Evolutionary conservation across 257 asterid genomes (phyloP).

Genomic region (Ehretia macrophylla): DNA sequence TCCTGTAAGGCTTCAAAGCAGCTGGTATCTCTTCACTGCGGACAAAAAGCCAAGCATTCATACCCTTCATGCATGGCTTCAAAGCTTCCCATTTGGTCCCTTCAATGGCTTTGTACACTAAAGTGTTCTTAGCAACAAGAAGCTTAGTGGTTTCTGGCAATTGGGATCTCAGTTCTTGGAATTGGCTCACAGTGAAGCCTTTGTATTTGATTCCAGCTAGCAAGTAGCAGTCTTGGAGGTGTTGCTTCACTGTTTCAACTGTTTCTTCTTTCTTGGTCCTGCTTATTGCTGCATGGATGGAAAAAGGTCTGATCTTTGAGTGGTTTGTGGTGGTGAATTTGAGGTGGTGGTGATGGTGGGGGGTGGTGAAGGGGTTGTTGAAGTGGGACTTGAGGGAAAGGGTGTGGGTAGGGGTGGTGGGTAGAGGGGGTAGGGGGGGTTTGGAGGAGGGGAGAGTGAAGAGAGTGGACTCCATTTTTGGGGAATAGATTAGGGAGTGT

Average conservation of each 20-base stretch:
- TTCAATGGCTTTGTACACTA: slow-evolving; percentile 80
- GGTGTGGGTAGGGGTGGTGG: slow-evolving; percentile 22
- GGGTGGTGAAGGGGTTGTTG: slow-evolving; percentile 41
- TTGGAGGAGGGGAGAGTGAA: slow-evolving; percentile 47
- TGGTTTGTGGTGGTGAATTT: slow-evolving; percentile 16
- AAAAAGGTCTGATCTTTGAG: slow-evolving; percentile 25
- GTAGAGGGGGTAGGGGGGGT: slow-evolving; percentile 16
- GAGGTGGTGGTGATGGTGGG: slow-evolving; percentile 28
- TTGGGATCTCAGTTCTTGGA: slow-evolving; percentile 66
- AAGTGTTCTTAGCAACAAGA: slow-evolving; percentile 83
- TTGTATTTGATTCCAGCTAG: slow-evolving; percentile 87
- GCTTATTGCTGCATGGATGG: slow-evolving; percentile 74
- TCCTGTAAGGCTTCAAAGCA: slow-evolving; percentile 81
- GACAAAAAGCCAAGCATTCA: slow-evolving; percentile 94
- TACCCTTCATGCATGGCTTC: slow-evolving; percentile 90
- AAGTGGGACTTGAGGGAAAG: slow-evolving; percentile 65
- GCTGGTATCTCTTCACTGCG: slow-evolving; percentile 90
- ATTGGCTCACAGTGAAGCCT: slow-evolving; percentile 77
- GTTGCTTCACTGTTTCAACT: slow-evolving; percentile 61
- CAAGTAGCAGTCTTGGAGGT: slow-evolving; percentile 66
- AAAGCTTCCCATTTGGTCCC: slow-evolving; percentile 80
- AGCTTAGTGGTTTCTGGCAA: slow-evolving; percentile 75
- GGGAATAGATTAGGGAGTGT: slow-evolving; percentile 6
- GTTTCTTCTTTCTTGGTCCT: slow-evolving; percentile 90
- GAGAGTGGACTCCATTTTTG: slow-evolving; percentile 64